A percentile compares a stretch with the other conserved stretches of the same genome.
Conservation (phyloP, 768 basidiomycete genomes). For the Rossbeevera mucosa region DNA sequence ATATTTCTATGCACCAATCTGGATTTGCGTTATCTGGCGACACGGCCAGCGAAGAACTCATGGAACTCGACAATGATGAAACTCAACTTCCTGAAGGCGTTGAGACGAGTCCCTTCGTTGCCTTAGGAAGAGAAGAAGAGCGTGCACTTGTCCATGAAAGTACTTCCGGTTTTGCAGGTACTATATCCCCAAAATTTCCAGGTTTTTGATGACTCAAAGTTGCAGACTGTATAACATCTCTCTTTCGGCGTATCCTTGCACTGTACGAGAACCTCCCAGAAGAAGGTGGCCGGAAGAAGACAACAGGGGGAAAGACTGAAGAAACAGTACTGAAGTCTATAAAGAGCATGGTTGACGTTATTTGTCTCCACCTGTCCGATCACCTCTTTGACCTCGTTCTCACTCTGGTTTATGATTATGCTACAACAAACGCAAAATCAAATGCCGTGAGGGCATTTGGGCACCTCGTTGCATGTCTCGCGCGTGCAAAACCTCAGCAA, state of each 20-base stretch:
- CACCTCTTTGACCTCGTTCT: slow-evolving; percentile 79
- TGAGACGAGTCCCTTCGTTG: slow-evolving; percentile 30
- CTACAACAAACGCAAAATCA: slow-evolving; percentile 82
- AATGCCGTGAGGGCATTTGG: slow-evolving; percentile 91
- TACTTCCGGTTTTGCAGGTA: slow-evolving; percentile 75
- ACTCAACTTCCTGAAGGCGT: slow-evolving; percentile 50
- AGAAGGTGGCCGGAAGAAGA: slow-evolving; percentile 84
- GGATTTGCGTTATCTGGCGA: slow-evolving; percentile 53
- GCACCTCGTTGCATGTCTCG: slow-evolving; percentile 80
- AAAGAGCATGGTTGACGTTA: slow-evolving; percentile 74
- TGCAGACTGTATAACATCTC: slow-evolving; percentile 74
- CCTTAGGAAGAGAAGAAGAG: slow-evolving; percentile 60
- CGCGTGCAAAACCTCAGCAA: slow-evolving; percentile 70
- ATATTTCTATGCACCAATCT: slow-evolving; percentile 60
- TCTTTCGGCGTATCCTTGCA: slow-evolving; percentile 73
- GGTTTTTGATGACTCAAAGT: neutral
- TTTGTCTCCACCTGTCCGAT: slow-evolving; percentile 65
- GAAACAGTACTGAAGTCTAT: slow-evolving; percentile 70
- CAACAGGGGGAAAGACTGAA: slow-evolving; percentile 80
- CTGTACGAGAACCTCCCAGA: slow-evolving; percentile 93
- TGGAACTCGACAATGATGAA: slow-evolving; percentile 46
- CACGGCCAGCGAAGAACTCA: slow-evolving; percentile 48
- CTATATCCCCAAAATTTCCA: slow-evolving; percentile 7
- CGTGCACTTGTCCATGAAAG: slow-evolving; percentile 71
- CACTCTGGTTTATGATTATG: slow-evolving; percentile 81